Evolutionary conservation across 2,329 filamentous ascomycete species (phyloP), one percentile per base, ranked within the genome.

Genomic region (Sporothrix dimorphospora): DNA sequence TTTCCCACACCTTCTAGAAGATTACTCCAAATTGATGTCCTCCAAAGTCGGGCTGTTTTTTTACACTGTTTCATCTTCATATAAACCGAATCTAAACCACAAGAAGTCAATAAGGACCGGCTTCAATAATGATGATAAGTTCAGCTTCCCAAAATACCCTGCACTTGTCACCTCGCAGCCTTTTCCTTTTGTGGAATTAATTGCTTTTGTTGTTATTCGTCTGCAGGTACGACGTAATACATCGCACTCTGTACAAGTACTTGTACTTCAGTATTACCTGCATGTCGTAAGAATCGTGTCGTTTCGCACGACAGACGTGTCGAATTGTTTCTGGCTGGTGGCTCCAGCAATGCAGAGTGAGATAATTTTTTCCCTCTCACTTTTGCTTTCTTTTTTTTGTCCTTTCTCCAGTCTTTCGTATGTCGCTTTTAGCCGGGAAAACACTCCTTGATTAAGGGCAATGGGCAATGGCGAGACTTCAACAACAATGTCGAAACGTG

Each of bases 1-100:
- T 38, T 14, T 42, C 38, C 57, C n/a, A 42, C 34, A 16, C n/a
- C 53, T 59, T 70, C 68, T 69, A 65, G 61, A 65, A 65, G 61
- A 27, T 40, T 47, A 40, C 61, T 24, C 30, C 9, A 21, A 40
- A 61, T 40, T 61, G n/a, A 1, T 8, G 24, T 24, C 4, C 27
- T n/a, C 9, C 19, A 24, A 16, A 63, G 12, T 21, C 38, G 57
- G 57, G 19, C n/a, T 42, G 30, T 38, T 12, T 42, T n/a, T 14
- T 19, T 16, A 42, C 57, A 38, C 57, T n/a, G 38, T 24, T 42
- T 38, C 57, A 38, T 9, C 30, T 38, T n/a, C 11, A 40, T 61
- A 61, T 34, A 34, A 34, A 34, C 30, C 30, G 6, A 34, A 34
- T 34, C 30, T 3, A 34, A 34, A 34, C 42, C 4, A 45, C 42